Base-by-base conservation (phyloP, 345 rosid genomes). In the Melaleuca alternifolia region DNA sequence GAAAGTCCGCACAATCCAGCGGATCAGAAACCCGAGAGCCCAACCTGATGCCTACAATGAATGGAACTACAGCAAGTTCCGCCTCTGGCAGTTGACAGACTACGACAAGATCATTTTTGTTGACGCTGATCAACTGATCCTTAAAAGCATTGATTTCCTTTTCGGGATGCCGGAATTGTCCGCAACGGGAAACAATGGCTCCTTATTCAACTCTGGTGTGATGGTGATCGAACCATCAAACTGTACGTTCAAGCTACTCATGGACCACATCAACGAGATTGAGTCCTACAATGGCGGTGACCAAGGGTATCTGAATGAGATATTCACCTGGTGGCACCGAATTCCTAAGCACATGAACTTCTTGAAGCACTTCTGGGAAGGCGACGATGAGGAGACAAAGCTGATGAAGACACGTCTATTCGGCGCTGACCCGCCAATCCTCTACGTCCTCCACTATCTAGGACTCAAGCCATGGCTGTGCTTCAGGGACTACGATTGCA, bases 51-150 rank as follows among this genome's bases (percentile, higher is more conserved):
- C 93, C 28, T 92, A 92, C 88, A 92, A 91, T 37, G 92, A 92
- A 86, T 92, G 92, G 92, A 92, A 92, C 86, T 92, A 92, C 87
- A 92, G 93, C 88, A 92, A 92, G 87, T 91, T 92, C 87, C 90
- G 92, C 53, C 89, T 92, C 50, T 92, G 93, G 93, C 93, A 92
- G 89, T 84, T 91, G 86, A 91, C 93, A 6, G 89, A 92, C n/a
- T 92, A 92, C 59, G 92, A 91, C 91, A 92, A 92, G 90, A 89
- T 92, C 84, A 87, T 92, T 56, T 92, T 92, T 88, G 89, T 92
- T 46, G 91, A 92, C 37, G 91, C 93, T 3, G 93, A 92, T 85
- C 83, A 91, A 88, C 91, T 92, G 28, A 84, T 92, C 16, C 90
- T 92, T 41, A 86, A 91, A 84, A 92, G 91, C 85, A 91, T 92